Conservation (phyloP, 306 rosid genomes). For the Trifolium pratense region DNA sequence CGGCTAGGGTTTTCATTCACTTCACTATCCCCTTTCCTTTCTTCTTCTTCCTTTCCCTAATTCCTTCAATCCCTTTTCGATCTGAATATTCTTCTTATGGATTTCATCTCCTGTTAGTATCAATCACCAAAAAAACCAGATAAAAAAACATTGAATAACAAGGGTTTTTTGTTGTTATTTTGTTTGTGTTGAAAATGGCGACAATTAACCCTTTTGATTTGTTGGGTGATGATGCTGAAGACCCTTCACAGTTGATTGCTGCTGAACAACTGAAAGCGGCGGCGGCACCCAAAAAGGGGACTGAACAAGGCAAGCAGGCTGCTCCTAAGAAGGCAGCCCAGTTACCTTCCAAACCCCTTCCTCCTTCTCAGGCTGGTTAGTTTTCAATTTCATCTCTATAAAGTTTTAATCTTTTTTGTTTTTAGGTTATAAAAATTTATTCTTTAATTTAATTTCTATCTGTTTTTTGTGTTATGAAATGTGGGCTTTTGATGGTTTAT, state of each 20-base stretch:
- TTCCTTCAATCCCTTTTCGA: neutral
- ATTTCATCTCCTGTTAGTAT: neutral
- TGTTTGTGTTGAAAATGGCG: constrained; percentile 55
- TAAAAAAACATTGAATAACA: neutral
- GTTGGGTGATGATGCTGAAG: constrained; percentile 93
- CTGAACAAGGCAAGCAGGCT: constrained; percentile 49
- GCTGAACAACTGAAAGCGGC: constrained; percentile 59
- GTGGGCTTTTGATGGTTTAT: neutral
- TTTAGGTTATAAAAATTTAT: neutral
- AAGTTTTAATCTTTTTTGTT: neutral
- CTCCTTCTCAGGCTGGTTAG: constrained; percentile 92
- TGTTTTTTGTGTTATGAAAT: neutral
- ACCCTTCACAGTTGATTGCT: constrained; percentile 70
- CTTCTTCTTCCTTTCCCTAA: no score
- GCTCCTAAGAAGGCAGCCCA: constrained; percentile 60
- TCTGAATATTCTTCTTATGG: neutral
- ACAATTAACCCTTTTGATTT: constrained; percentile 86
- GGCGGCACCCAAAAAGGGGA: constrained; percentile 47
- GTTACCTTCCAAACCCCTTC: constrained; percentile 83
- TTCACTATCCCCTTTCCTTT: neutral
- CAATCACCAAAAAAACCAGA: neutral
- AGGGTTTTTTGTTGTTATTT: neutral
- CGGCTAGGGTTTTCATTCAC: constrained; percentile 13
- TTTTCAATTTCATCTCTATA: neutral
- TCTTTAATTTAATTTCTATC: neutral